These are phyloP conservation scores for Leucosporidium yakuticum DNA, from an alignment of 768 basidiomycete species.

Conservation along the genomic window DNA sequence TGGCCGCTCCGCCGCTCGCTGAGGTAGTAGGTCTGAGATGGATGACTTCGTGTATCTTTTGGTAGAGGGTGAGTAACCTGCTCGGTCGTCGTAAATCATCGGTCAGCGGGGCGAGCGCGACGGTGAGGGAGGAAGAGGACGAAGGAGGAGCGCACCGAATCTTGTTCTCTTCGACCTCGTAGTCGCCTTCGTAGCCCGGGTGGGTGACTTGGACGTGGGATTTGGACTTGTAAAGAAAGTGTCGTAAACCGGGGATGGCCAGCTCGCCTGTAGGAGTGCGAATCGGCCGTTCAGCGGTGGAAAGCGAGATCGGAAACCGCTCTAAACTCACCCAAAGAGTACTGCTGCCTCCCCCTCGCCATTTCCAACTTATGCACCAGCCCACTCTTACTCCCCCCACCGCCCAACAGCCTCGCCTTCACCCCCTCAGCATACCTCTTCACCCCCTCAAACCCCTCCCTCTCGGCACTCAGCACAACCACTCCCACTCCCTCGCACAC, in stretches of 20 bases:
- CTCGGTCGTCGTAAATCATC: background rate
- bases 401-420: constrained; percentile 39
- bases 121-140: background rate
- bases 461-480: constrained; percentile 59
- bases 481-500: constrained; percentile 7
- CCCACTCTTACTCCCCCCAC: constrained; percentile 1
- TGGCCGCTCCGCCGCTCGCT: constrained; percentile 56
- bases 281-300: background rate
- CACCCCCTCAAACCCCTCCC: constrained; percentile 74
- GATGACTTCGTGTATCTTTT: constrained; percentile 76
- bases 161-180: constrained; percentile 61
- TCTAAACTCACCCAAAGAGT: constrained; percentile 25
- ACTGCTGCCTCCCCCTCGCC: constrained; percentile 7
- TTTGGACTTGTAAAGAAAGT: constrained; percentile 91
- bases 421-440: constrained; percentile 67
- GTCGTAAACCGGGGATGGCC: constrained; percentile 80
- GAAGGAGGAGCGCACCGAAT: constrained; percentile 36
- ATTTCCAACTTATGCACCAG: constrained; percentile 19
- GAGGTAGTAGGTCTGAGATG: constrained; percentile 63
- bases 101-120: background rate
- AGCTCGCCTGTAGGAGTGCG: constrained; percentile 54
- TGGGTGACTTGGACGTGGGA: constrained; percentile 80
- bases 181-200: constrained; percentile 81
- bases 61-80: constrained; percentile 81
- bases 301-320: background rate